Base-by-base conservation (phyloP, 352 stramenopile species). In the Nothophytophthora sp. region DNA sequence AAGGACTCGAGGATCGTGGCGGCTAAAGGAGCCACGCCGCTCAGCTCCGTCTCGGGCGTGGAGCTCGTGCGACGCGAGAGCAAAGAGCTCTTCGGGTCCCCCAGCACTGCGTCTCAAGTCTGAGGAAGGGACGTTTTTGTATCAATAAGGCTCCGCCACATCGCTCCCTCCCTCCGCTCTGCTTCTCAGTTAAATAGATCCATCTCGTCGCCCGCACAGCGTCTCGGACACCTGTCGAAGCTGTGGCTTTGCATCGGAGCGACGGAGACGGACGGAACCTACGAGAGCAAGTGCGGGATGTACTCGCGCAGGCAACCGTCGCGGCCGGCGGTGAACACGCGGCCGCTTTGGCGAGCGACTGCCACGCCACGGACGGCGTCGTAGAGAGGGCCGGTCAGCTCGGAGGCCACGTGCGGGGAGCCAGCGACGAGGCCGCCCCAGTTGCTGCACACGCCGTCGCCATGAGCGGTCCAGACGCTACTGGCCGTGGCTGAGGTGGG, bases 301-400 rank as follows among this genome's bases (percentile, higher is more conserved):
- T 87, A 89, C 47, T 85, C 71, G 27, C 81, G 81, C 28, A 90
- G 52, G 30, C 73, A 53, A 16, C 78, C 78, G 49, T 92, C 81
- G 13, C 81, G 78, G 30, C 71, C 82, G 16, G 65, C 78, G 2
- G 73, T 86, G 37, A 80, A 77, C 9, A 88, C 61, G 25, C 66
- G 69, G 12, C 72, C 67, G 34, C 67, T 80, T 16, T 51, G 35
- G 7, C 41, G 23, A 4, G 50, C 51, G 16, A 87, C 24, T 13
- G 70, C 56, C 4, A 92, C 45, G n/a, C 63, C 70, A 16, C 77
- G 79, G 8, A 92, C 70, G n/a, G 78, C 63, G 20, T 92, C 81
- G 49, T 83, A 92, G 16, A 75, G 50, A 20, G 81, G 81, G 16
- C 81, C 81, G 0, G 79, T 86, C 5, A 90, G 64, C 43, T 82